phyloP scores from a whole-genome alignment of 106 monocot genomes.

The Ottelia alismoides region DNA sequence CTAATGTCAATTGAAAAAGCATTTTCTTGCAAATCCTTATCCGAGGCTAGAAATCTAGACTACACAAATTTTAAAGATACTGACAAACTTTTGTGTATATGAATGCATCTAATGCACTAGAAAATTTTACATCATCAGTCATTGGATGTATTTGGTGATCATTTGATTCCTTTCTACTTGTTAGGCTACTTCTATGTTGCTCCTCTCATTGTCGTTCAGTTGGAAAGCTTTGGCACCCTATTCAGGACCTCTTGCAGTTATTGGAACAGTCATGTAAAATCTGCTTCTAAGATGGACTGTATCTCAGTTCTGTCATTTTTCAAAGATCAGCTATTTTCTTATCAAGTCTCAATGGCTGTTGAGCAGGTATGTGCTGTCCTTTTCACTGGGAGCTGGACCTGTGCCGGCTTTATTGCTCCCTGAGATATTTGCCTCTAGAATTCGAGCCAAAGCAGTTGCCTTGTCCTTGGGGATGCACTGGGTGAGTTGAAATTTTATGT shows the following conservation, averaged over 20 bases:
- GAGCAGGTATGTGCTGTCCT: slow-evolving; percentile 86
- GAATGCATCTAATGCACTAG: too few relatives aligned
- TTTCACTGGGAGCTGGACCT: slow-evolving; percentile 93
- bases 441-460: slow-evolving; percentile 97
- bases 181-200: slow-evolving; percentile 91
- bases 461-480: slow-evolving; percentile 96
- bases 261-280: slow-evolving; percentile 96
- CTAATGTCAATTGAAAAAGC: too few relatives aligned
- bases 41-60: too few relatives aligned
- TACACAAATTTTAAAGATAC: too few relatives aligned
- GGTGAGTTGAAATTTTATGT: slow-evolving; percentile 40
- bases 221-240: slow-evolving; percentile 82
- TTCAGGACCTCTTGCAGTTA: slow-evolving; percentile 84
- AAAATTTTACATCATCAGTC: too few relatives aligned
- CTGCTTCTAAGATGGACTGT: slow-evolving; percentile 1
- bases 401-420: slow-evolving; percentile 97
- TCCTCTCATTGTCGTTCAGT: slow-evolving; percentile 81
- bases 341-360: not conserved
- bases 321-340: not conserved
- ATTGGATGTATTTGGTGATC: too few relatives aligned
- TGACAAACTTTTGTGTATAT: too few relatives aligned
- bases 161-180: slow-evolving; percentile 1
- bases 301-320: not conserved
- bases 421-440: slow-evolving; percentile 97
- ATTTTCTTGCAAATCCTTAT: too few relatives aligned